Evolutionary conservation across 345 rosid species (phyloP), one percentile per base, ranked within the genome.

Genomic region (Turritis glabra): DNA sequence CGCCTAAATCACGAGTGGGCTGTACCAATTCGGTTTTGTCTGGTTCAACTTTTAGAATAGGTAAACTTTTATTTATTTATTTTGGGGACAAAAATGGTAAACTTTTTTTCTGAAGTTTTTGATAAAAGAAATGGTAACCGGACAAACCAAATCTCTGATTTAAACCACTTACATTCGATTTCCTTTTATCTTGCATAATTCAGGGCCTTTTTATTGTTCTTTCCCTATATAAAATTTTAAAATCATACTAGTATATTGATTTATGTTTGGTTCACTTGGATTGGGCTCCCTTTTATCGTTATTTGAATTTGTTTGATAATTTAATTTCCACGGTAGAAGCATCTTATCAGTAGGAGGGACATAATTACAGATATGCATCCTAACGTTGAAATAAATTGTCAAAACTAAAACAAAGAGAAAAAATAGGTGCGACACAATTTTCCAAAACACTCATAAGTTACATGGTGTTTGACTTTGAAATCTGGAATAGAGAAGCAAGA

Each of bases 401-500:
- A 43, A 43, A 6, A 6, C 48, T 17, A 7, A 17, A 17, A 5
- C 7, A 2, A 1, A 5, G 12, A 38, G n/a, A 38, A 3, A 17
- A 8, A 17, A 46, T 10, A 11, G 40, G 12, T 8, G 51, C 23
- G 23, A 46, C 10, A 47, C 10, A 9, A 47, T 47, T 47, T 47
- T 47, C 6, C 25, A 19, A 32, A 65, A 48, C 30, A 32, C 15
- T 65, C 47, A 50, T 21, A 32, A 22, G 22, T 33, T 22, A 8
- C 59, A 66, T 66, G 58, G 50, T 65, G 57, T 48, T 65, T 48
- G 71, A 66, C 47, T 8, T 32, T 8, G 14, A 33, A 47, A 8
- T 9, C 12, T 47, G 21, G 38, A 8, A 30, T 30, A 30, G 35
- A 64, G 17, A 44, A 64, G 26, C 27, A 65, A 51, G 23, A 67